phyloP scores from a whole-genome alignment of 345 rosid genomes.

The Dovyalis caffra region DNA sequence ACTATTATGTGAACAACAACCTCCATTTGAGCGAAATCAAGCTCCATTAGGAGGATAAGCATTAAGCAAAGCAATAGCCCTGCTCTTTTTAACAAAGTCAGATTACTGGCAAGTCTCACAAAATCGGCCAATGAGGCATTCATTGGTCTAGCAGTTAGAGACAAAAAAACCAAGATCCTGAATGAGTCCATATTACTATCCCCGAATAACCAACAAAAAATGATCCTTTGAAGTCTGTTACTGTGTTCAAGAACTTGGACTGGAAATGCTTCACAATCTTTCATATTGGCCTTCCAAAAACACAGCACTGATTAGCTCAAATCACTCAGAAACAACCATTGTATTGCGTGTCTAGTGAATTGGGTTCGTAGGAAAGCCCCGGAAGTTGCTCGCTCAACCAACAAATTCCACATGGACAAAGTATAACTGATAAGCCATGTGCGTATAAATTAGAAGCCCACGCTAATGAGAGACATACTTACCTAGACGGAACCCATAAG shows the following conservation, averaged over 20 bases:
- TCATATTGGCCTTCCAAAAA: neutral
- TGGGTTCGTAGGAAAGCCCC: neutral
- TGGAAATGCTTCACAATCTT: neutral
- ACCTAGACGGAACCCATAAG: conserved; percentile 26
- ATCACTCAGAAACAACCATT: neutral
- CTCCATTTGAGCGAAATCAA: neutral
- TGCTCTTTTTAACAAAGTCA: neutral
- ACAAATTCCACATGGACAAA: conserved; percentile 6
- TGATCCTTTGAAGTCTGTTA: neutral
- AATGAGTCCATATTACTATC: neutral
- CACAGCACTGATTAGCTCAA: neutral
- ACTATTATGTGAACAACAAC: neutral
- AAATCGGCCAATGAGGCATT: neutral
- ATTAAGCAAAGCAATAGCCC: neutral
- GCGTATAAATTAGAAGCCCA: neutral
- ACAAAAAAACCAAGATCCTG: neutral
- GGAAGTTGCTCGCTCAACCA: neutral
- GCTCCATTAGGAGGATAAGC: neutral
- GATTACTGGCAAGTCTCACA: neutral
- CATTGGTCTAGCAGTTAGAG: neutral
- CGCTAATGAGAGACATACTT: neutral
- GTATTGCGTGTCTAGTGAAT: neutral
- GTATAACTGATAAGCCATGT: accelerated
- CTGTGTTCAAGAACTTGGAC: neutral
- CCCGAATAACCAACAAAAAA: neutral